phyloP scores from a whole-genome alignment of 2,329 filamentous ascomycete genomes.

The Xylaria hypoxylon region DNA sequence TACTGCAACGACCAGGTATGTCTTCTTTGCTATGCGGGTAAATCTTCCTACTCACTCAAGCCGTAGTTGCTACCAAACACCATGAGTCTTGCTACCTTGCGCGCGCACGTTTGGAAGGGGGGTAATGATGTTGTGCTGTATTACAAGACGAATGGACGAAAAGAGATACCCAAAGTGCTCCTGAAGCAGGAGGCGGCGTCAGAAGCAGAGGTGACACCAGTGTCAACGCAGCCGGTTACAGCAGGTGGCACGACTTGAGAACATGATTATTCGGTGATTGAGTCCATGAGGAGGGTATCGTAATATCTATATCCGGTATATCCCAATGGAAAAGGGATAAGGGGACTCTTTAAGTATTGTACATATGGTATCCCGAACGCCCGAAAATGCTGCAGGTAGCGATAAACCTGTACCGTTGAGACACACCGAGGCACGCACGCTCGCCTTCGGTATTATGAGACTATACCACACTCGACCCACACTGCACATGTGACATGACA shows the following conservation, averaged over 20 bases:
- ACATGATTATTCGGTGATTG: slow-evolving; percentile 10
- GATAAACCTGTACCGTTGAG: slow-evolving; percentile 27
- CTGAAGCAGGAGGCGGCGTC: slow-evolving; percentile 41
- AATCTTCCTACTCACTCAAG: slow-evolving; percentile 40
- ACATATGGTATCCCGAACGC: slow-evolving; percentile 35
- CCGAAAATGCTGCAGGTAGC: slow-evolving; percentile 30
- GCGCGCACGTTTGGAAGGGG: slow-evolving; percentile 92
- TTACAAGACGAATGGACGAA: slow-evolving; percentile 93
- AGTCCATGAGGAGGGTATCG: slow-evolving; percentile 45
- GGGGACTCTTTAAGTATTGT: slow-evolving; percentile 33
- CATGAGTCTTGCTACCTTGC: slow-evolving; percentile 94
- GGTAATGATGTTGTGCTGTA: slow-evolving; percentile 91
- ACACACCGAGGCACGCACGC: slow-evolving; percentile 22
- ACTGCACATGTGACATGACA: slow-evolving; percentile 14
- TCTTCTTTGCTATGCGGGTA: slow-evolving; percentile 33
- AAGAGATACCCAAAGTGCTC: slow-evolving; percentile 63
- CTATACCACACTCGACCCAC: slow-evolving; percentile 15
- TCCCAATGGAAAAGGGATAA: slow-evolving; percentile 27
- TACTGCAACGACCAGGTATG: slow-evolving; percentile 93
- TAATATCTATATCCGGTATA: slow-evolving; percentile 44
- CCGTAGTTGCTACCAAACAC: slow-evolving; percentile 75
- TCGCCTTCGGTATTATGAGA: slow-evolving; percentile 16
- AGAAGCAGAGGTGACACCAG: slow-evolving; percentile 34
- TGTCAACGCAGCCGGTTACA: slow-evolving; percentile 35
- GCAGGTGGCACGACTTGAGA: slow-evolving; percentile 36